Percentiles rank a stretch among this genome's conserved stretches.
Evolutionary conservation across 2,329 filamentous ascomycete genomes (phyloP).

Genomic region (Magnaporthiopsis rhizophila): DNA sequence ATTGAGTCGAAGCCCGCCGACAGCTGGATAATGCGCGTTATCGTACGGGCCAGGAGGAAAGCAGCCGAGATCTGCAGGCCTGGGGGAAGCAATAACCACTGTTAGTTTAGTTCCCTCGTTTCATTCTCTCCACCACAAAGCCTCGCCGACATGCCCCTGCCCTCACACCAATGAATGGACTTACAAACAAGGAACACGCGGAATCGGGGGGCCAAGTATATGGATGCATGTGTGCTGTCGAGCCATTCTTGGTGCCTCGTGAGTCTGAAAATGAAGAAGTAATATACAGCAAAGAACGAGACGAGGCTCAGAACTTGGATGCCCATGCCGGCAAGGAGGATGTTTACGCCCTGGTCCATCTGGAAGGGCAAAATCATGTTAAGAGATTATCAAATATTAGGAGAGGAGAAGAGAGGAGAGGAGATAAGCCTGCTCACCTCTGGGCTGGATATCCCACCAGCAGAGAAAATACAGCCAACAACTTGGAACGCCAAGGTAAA

Average conservation of each 20-base stretch:
- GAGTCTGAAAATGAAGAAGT: conserved; percentile 32
- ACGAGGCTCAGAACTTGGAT: conserved; percentile 34
- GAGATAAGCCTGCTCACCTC: conserved; percentile 25
- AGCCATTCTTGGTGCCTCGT: conserved; percentile 28
- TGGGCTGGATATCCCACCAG: conserved; percentile 22
- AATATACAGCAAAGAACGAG: conserved; percentile 29
- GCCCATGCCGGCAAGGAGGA: conserved; percentile 36
- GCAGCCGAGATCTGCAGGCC: conserved; percentile 27
- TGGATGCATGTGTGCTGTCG: conserved; percentile 28
- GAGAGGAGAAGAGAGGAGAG: background rate
- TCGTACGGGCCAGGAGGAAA: conserved; percentile 32
- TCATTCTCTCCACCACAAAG: background rate
- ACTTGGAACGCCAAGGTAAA: conserved; percentile 26
- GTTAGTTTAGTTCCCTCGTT: background rate
- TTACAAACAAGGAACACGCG: conserved; percentile 36
- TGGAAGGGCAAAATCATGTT: conserved; percentile 12
- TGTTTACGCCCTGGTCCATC: conserved; percentile 25
- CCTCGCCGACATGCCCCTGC: background rate
- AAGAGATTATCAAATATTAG: background rate
- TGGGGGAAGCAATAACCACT: conserved; percentile 13
- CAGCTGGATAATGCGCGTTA: conserved; percentile 33
- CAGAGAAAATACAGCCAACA: conserved; percentile 32
- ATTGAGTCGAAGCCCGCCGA: conserved; percentile 24
- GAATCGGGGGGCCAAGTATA: conserved; percentile 36
- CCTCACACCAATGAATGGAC: conserved; percentile 10